phyloP scores from a whole-genome alignment of 257 asterid species.

The Jacaranda mimosifolia region DNA sequence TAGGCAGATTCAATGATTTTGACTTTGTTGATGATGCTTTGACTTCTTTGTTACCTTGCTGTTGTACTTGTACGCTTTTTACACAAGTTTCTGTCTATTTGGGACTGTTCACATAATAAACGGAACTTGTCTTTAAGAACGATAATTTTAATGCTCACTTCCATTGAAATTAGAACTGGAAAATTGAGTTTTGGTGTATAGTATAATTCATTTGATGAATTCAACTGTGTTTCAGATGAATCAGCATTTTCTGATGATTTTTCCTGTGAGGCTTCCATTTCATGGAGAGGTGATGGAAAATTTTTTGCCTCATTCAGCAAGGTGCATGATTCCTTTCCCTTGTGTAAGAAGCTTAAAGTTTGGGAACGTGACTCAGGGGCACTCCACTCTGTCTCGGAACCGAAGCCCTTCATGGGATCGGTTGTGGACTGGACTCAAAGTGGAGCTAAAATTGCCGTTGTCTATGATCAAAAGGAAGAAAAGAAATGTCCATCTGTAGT shows the following conservation, averaged over 20 bases:
- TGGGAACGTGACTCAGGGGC: constrained; percentile 97
- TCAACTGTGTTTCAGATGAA: constrained; percentile 60
- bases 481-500: constrained; percentile 71
- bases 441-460: constrained; percentile 87
- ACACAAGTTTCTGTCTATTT: constrained; percentile 1
- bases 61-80: constrained; percentile 2
- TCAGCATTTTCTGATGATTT: constrained; percentile 52
- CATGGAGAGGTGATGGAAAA: constrained; percentile 98
- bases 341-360: constrained; percentile 75
- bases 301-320: constrained; percentile 80
- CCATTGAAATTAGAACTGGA: not conserved
- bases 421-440: constrained; percentile 83
- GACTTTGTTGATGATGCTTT: constrained; percentile 17
- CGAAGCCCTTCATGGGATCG: constrained; percentile 79
- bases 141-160: constrained; percentile 1
- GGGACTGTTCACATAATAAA: constrained; percentile 15
- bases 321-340: constrained; percentile 57
- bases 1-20: constrained; percentile 14
- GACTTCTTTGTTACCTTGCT: constrained; percentile 16
- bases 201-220: constrained; percentile 25
- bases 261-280: constrained; percentile 60
- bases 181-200: constrained; percentile 2
- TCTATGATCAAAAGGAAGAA: constrained; percentile 61
- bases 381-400: constrained; percentile 81
- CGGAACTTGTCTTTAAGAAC: not conserved